These are phyloP conservation scores for Kingdonia uniflora DNA, from an alignment of 164 flowering plant species.

Conservation along the genomic window DNA sequence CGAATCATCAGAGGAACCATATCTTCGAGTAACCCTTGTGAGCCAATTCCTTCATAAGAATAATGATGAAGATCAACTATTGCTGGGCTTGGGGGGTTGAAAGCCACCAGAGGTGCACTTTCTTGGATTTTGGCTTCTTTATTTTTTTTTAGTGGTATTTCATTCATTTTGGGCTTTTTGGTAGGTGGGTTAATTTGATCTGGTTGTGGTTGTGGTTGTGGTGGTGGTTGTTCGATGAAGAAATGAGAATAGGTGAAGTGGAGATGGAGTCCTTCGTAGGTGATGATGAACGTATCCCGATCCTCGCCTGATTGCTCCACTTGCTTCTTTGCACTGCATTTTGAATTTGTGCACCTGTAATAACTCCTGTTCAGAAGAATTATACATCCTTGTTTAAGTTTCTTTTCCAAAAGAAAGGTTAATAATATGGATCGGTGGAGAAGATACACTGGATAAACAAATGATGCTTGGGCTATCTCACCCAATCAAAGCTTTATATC, in stretches of 20 bases:
- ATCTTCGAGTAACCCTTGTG: conserved; percentile 82
- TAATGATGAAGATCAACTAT: conserved; percentile 4
- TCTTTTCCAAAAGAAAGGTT: no score
- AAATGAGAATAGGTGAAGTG: conserved; percentile 66
- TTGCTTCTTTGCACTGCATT: conserved; percentile 88
- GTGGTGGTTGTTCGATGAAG: conserved; percentile 2
- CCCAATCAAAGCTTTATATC: no score
- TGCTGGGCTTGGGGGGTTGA: conserved; percentile 2
- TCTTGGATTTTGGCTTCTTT: conserved; percentile 7
- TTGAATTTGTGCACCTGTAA: conserved; percentile 85
- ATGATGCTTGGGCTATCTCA: no score
- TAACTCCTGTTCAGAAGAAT: conserved; percentile 51
- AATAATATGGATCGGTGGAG: no score
- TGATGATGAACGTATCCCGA: conserved; percentile 62
- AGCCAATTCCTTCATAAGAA: conserved; percentile 4
- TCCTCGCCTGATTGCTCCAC: conserved; percentile 75
- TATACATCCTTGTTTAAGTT: no score
- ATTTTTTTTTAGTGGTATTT: conserved; percentile 1
- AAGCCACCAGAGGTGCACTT: not conserved
- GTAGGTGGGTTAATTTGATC: conserved; percentile 5
- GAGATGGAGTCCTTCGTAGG: conserved; percentile 94
- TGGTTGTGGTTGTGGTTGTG: not conserved
- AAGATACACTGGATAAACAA: no score
- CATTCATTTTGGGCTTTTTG: conserved; percentile 17
- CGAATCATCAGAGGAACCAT: conserved; percentile 59